Conservation (phyloP, 2,329 filamentous ascomycete species). For the Esteya vermicola region DNA sequence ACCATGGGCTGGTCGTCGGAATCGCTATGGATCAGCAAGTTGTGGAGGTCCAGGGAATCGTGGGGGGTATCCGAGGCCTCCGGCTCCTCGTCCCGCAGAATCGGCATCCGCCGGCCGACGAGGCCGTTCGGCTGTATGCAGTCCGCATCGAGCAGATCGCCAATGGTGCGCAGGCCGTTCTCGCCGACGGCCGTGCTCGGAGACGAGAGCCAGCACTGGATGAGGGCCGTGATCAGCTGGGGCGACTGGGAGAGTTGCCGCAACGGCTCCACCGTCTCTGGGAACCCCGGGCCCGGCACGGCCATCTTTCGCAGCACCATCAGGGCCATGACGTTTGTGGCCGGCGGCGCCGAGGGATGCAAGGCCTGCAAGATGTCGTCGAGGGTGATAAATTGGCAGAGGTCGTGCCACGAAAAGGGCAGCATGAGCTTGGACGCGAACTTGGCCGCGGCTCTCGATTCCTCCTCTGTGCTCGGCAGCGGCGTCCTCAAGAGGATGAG, state of each 20-base stretch:
- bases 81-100: too few species aligned
- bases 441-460: too few species aligned
- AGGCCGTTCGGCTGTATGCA: conserved; percentile 24
- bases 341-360: conserved; percentile 22
- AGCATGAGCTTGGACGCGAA: too few species aligned
- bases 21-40: too few species aligned
- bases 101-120: not conserved
- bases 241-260: too few species aligned
- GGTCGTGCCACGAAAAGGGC: too few species aligned
- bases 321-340: not conserved
- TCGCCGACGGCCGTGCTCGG: conserved; percentile 38
- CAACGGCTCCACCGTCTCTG: too few species aligned
- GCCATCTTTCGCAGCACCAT: not conserved
- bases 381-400: too few species aligned
- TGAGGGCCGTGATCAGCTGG: too few species aligned
- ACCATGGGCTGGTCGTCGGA: conserved; percentile 1
- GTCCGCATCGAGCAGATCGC: conserved; percentile 41
- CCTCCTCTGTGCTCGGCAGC: too few species aligned
- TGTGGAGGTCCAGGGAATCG: conserved; percentile 5
- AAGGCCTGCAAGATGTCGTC: conserved; percentile 31
- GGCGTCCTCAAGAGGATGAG: conserved; percentile 37
- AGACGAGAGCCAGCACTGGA: conserved; percentile 33
- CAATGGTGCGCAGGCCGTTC: conserved; percentile 33
- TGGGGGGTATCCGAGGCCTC: too few species aligned
- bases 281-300: too few species aligned